Conservation (phyloP, 805 yeast species). For the Barnettozyma siamensis region DNA sequence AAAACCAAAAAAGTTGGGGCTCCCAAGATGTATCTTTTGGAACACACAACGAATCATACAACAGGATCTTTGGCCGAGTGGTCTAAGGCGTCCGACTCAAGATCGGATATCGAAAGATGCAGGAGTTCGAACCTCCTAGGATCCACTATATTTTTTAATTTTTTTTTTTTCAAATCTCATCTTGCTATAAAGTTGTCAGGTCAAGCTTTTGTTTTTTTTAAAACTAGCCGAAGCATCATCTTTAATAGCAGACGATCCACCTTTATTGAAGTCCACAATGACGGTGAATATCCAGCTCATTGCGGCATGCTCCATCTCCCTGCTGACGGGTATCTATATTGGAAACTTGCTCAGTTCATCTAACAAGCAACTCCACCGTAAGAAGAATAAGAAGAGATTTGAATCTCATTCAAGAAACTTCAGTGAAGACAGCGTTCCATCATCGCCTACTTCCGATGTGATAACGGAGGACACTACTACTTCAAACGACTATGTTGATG, state of each 20-base stretch:
- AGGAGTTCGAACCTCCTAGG: slow-evolving; percentile 13
- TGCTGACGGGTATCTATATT: slow-evolving; percentile 32
- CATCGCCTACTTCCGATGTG: slow-evolving; percentile 11
- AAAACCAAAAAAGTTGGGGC: neutral
- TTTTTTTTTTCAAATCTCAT: slow-evolving; percentile 32
- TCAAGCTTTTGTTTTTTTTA: neutral
- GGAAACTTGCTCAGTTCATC: slow-evolving; percentile 19
- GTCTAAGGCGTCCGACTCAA: slow-evolving; percentile 14
- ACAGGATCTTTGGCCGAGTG: slow-evolving; percentile 13
- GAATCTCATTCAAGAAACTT: neutral
- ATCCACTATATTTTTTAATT: slow-evolving; percentile 9
- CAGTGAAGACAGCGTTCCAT: slow-evolving; percentile 5
- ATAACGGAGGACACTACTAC: slow-evolving; percentile 9
- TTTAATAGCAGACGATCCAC: no score
- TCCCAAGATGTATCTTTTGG: no score
- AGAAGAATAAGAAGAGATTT: neutral
- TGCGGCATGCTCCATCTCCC: slow-evolving; percentile 32
- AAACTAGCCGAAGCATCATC: no score
- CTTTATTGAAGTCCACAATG: no score
- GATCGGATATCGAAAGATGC: slow-evolving; percentile 12
- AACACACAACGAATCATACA: no score
- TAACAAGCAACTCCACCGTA: slow-evolving; percentile 2
- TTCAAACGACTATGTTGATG: slow-evolving; percentile 23
- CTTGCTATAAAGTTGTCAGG: neutral
- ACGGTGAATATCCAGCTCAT: slow-evolving; percentile 24